phyloP scores from a whole-genome alignment of 352 stramenopile species.

The Achlya hypogyna region DNA sequence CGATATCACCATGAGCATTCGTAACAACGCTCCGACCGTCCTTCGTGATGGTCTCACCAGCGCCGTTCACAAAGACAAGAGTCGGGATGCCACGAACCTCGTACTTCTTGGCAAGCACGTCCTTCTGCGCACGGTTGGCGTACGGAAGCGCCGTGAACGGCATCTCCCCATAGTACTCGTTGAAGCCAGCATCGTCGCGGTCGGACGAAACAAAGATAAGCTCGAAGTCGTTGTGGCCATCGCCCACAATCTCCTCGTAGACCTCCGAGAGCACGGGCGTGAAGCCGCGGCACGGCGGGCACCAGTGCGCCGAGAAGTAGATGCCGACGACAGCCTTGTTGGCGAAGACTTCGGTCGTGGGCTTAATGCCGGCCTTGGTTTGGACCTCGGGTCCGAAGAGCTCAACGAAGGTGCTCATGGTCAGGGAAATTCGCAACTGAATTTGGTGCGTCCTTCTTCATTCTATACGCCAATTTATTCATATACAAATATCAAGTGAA shows the following conservation, averaged over 20 bases:
- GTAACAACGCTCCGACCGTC: slow-evolving; percentile 70
- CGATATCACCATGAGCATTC: slow-evolving; percentile 37
- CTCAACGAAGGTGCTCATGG: neutral
- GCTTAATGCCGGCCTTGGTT: slow-evolving; percentile 68
- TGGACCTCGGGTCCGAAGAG: slow-evolving; percentile 53
- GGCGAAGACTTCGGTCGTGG: slow-evolving; percentile 54
- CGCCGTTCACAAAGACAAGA: slow-evolving; percentile 82
- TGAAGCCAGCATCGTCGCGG: slow-evolving; percentile 57
- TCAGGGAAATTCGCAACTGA: neutral
- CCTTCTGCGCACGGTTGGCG: slow-evolving; percentile 62
- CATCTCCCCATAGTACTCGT: slow-evolving; percentile 90
- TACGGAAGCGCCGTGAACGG: slow-evolving; percentile 92
- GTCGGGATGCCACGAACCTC: slow-evolving; percentile 84
- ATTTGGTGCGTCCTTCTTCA: too few relatives aligned
- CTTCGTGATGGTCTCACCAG: slow-evolving; percentile 66
- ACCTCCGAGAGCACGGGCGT: slow-evolving; percentile 87
- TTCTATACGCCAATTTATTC: too few relatives aligned
- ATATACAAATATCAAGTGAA: too few relatives aligned
- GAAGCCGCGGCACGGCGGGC: slow-evolving; percentile 89
- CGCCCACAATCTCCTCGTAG: slow-evolving; percentile 82
- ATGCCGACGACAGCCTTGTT: slow-evolving; percentile 84
- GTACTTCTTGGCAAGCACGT: slow-evolving; percentile 75
- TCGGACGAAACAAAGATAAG: slow-evolving; percentile 87
- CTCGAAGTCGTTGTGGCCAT: slow-evolving; percentile 84
- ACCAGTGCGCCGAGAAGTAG: slow-evolving; percentile 96